Conservation (phyloP, 2,329 filamentous ascomycete species). For the Xylaria arbuscula region DNA sequence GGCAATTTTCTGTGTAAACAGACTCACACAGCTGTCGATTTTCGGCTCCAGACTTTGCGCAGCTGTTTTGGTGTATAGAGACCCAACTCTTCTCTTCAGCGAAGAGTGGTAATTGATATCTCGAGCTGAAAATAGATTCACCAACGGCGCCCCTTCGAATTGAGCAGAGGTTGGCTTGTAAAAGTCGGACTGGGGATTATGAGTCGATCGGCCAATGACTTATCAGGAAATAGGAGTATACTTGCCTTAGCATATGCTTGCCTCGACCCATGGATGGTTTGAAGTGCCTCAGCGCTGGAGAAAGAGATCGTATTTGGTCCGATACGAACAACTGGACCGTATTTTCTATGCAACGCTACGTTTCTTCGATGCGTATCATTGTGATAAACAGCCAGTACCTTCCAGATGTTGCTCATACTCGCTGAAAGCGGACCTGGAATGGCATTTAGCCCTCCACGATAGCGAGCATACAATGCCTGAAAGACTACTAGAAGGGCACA, state of each 20-base stretch:
- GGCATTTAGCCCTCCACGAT: not conserved
- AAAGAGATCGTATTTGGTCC: conserved; percentile 30
- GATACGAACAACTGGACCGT: conserved; percentile 30
- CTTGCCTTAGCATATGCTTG: conserved; percentile 26
- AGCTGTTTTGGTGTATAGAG: too few relatives aligned
- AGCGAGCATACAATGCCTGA: too few relatives aligned
- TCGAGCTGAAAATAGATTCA: too few relatives aligned
- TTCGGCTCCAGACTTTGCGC: conserved; percentile 23
- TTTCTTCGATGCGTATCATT: conserved; percentile 27
- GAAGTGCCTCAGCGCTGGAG: conserved; percentile 21
- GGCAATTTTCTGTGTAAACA: conserved; percentile 11
- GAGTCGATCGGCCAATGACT: too few relatives aligned
- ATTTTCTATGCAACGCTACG: conserved; percentile 12
- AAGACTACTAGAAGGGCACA: too few relatives aligned
- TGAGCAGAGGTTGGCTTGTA: too few relatives aligned
- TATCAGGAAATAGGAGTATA: too few relatives aligned
- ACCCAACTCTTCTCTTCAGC: too few relatives aligned
- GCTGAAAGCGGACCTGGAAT: conserved; percentile 20
- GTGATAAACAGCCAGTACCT: conserved; percentile 19
- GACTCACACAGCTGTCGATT: conserved; percentile 21
- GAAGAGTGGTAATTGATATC: too few relatives aligned
- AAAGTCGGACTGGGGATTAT: too few relatives aligned
- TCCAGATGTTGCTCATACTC: conserved; percentile 26
- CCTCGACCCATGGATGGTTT: conserved; percentile 17
- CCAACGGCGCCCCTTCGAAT: not conserved